Conservation (phyloP, 768 basidiomycete genomes). For the Candolleomyces efflorescens region DNA sequence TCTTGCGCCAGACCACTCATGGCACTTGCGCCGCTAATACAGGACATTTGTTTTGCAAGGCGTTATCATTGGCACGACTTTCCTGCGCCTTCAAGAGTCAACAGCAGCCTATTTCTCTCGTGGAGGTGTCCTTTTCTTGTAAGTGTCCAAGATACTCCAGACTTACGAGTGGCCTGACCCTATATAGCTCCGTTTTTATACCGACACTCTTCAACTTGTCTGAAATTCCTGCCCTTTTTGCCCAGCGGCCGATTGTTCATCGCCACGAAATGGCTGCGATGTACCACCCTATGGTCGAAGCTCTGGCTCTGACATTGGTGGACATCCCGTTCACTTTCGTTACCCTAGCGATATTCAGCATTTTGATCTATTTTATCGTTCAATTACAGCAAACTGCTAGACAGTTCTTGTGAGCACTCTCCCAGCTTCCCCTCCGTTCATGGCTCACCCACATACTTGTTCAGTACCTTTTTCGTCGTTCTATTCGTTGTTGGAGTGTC, state of each 20-base stretch:
- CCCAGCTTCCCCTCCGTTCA: constrained; percentile 2
- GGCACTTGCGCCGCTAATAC: too few relatives aligned
- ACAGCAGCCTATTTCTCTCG: constrained; percentile 64
- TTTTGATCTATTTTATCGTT: constrained; percentile 61
- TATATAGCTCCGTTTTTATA: constrained; percentile 47
- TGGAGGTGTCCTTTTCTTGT: constrained; percentile 73
- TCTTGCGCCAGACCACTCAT: constrained; percentile 28
- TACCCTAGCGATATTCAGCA: constrained; percentile 38
- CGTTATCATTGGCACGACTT: constrained; percentile 55
- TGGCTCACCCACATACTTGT: constrained; percentile 1
- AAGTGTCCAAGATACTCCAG: constrained; percentile 15
- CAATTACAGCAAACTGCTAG: constrained; percentile 47
- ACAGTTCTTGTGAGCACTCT: constrained; percentile 60
- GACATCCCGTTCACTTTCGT: constrained; percentile 55
- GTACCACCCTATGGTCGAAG: constrained; percentile 40
- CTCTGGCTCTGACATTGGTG: constrained; percentile 54
- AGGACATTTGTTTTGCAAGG: constrained; percentile 31
- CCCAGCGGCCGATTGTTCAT: constrained; percentile 55
- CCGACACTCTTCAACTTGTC: constrained; percentile 59
- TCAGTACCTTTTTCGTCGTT: constrained; percentile 56
- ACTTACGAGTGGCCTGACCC: background rate
- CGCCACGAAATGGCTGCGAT: constrained; percentile 57
- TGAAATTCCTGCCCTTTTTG: constrained; percentile 62
- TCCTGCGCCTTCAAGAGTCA: constrained; percentile 45
- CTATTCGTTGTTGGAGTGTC: constrained; percentile 53